phyloP scores from a whole-genome alignment of 2,329 filamentous ascomycete species.

The Cladophialophora chaetospira region DNA sequence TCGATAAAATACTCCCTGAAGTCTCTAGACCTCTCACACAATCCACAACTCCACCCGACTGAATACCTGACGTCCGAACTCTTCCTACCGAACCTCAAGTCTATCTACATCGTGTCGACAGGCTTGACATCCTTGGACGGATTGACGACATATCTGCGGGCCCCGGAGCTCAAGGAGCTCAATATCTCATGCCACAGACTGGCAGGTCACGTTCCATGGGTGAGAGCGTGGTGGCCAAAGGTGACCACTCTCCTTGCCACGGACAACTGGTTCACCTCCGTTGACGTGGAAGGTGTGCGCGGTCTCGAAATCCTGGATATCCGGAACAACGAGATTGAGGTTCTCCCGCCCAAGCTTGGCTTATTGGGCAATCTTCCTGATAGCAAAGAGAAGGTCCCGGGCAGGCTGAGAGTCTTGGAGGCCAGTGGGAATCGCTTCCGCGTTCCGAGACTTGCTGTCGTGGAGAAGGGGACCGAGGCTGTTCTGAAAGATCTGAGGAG shows the following conservation, averaged over 20 bases:
- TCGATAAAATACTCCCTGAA: conserved; percentile 63
- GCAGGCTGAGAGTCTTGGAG: conserved; percentile 64
- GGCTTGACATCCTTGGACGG: conserved; percentile 70
- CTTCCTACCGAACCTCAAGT: conserved; percentile 71
- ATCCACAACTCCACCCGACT: conserved; percentile 64
- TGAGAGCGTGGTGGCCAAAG: conserved; percentile 69
- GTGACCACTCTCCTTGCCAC: conserved; percentile 71
- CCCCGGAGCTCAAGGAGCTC: conserved; percentile 72
- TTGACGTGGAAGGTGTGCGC: conserved; percentile 71
- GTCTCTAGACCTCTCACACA: conserved; percentile 73
- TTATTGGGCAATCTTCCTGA: conserved; percentile 64
- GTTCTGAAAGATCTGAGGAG: conserved; percentile 79
- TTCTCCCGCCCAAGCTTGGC: conserved; percentile 77
- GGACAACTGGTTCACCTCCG: conserved; percentile 75
- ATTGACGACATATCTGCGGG: conserved; percentile 67
- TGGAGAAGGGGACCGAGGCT: conserved; percentile 85
- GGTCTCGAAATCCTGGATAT: conserved; percentile 78
- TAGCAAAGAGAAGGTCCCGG: conserved; percentile 43
- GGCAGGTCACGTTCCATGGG: conserved; percentile 62
- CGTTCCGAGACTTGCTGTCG: conserved; percentile 78
- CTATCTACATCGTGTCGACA: conserved; percentile 75
- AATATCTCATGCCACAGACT: conserved; percentile 85
- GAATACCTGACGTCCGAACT: conserved; percentile 67
- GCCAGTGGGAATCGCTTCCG: conserved; percentile 84
- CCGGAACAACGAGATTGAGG: conserved; percentile 81